Percentiles rank a stretch among this genome's conserved stretches.
Evolutionary conservation across 1,139 yeast species (phyloP).

Genomic region (Blastobotrys serpentis): DNA sequence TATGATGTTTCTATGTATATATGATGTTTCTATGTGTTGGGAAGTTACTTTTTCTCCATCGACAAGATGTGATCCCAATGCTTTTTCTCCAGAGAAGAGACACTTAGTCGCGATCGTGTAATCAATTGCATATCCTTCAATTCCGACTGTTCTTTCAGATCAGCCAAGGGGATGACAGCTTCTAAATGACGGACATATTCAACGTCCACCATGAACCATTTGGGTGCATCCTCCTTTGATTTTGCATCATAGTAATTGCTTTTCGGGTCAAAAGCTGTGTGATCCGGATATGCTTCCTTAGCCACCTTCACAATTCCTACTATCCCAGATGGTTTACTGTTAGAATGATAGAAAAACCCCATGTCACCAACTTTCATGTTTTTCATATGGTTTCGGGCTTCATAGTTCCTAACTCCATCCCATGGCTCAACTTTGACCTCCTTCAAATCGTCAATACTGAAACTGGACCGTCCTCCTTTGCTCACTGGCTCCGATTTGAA

Average conservation of each 20-base stretch:
- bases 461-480: slow-evolving; percentile 49
- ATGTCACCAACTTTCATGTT: slow-evolving; percentile 48
- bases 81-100: slow-evolving; percentile 45
- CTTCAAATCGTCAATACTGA: slow-evolving; percentile 47
- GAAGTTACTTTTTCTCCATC: slow-evolving; percentile 8
- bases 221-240: slow-evolving; percentile 42
- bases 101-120: slow-evolving; percentile 50
- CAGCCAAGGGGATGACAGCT: slow-evolving; percentile 43
- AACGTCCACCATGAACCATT: slow-evolving; percentile 58
- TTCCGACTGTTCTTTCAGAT: slow-evolving; percentile 35
- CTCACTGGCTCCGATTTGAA: slow-evolving; percentile 54
- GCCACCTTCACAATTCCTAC: slow-evolving; percentile 47
- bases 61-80: slow-evolving; percentile 44
- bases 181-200: slow-evolving; percentile 44
- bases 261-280: slow-evolving; percentile 41
- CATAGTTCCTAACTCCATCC: slow-evolving; percentile 59
- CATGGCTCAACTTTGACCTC: slow-evolving; percentile 45
- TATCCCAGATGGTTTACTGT: slow-evolving; percentile 52
- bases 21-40: no score
- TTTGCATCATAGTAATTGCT: slow-evolving; percentile 50
- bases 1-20: neutral
- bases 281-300: slow-evolving; percentile 46
- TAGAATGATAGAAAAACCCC: slow-evolving; percentile 53
- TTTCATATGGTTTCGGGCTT: slow-evolving; percentile 51
- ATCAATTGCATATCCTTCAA: slow-evolving; percentile 46